phyloP scores from a whole-genome alignment of 2,329 filamentous ascomycete species.

The Calonectria fujianensis region DNA sequence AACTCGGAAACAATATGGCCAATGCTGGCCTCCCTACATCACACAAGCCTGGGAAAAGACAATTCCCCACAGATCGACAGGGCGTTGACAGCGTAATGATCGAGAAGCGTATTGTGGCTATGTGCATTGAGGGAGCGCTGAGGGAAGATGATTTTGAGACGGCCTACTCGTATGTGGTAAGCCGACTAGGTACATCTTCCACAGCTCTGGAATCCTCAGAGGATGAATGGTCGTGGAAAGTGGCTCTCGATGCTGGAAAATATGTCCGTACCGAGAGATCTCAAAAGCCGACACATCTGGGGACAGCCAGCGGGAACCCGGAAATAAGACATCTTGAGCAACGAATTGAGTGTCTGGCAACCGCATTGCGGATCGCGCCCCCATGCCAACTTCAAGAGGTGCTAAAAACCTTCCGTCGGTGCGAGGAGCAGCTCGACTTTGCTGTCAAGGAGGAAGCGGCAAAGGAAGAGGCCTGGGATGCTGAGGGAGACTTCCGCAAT shows the following conservation, averaged over 20 bases:
- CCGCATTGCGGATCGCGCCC: constrained; percentile 84
- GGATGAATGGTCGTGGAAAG: constrained; percentile 86
- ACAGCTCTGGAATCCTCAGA: constrained; percentile 46
- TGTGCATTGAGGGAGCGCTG: constrained; percentile 87
- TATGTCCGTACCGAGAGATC: constrained; percentile 77
- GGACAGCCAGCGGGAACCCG: constrained; percentile 75
- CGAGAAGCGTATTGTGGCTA: constrained; percentile 82
- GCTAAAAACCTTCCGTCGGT: constrained; percentile 83
- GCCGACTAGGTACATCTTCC: constrained; percentile 71
- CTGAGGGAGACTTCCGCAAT: constrained; percentile 75
- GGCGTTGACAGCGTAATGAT: constrained; percentile 63
- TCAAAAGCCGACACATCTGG: constrained; percentile 74
- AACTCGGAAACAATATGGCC: constrained; percentile 81
- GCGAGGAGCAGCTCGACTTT: constrained; percentile 84
- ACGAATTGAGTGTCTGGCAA: constrained; percentile 85
- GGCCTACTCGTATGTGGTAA: constrained; percentile 88
- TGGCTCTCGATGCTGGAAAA: constrained; percentile 85
- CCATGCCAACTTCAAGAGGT: constrained; percentile 82
- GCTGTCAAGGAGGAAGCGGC: constrained; percentile 80
- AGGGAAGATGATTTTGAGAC: constrained; percentile 89
- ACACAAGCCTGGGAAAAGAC: constrained; percentile 34
- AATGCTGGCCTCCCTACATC: constrained; percentile 69
- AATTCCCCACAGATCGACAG: constrained; percentile 49
- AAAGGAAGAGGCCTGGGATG: constrained; percentile 82
- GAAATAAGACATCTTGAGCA: constrained; percentile 85